phyloP scores from a whole-genome alignment of 208 protist genomes.

The Borovskyia barvae region DNA sequence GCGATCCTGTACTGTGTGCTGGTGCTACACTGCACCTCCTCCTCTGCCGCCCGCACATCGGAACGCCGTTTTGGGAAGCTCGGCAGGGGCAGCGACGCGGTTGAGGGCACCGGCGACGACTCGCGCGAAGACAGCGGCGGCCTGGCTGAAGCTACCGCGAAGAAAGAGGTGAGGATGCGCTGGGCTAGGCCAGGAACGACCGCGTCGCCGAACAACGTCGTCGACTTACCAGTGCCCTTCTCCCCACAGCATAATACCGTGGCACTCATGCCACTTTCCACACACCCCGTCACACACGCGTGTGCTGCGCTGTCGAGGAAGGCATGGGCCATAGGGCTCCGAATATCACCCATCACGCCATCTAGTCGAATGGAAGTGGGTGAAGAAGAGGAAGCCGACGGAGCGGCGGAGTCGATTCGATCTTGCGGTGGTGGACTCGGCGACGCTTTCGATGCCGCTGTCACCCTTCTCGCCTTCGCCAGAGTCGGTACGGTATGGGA shows the following conservation, averaged over 20 bases:
- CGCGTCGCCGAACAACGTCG: conserved; percentile 66
- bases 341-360: conserved; percentile 43
- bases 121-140: neutral
- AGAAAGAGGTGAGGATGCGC: conserved; percentile 7
- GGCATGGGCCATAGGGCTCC: conserved; percentile 48
- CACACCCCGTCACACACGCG: conserved; percentile 24
- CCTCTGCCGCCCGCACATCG: neutral
- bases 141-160: neutral
- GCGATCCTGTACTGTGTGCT: neutral
- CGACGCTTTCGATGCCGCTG: neutral
- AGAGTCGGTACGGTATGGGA: no score
- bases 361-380: no score
- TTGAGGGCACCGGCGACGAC: no score
- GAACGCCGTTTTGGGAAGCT: neutral
- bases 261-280: conserved; percentile 42
- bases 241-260: conserved; percentile 82
- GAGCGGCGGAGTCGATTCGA: neutral
- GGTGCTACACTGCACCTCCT: neutral
- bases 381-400: conserved; percentile 53
- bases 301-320: conserved; percentile 31
- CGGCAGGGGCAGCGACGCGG: no score
- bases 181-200: conserved; percentile 16
- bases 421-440: no score
- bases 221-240: conserved; percentile 73
- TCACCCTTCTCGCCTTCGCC: no score